Percentiles rank a stretch among this genome's conserved stretches.
Conservation (phyloP, 495 filamentous ascomycete species). For the Tuber umbilicatum region DNA sequence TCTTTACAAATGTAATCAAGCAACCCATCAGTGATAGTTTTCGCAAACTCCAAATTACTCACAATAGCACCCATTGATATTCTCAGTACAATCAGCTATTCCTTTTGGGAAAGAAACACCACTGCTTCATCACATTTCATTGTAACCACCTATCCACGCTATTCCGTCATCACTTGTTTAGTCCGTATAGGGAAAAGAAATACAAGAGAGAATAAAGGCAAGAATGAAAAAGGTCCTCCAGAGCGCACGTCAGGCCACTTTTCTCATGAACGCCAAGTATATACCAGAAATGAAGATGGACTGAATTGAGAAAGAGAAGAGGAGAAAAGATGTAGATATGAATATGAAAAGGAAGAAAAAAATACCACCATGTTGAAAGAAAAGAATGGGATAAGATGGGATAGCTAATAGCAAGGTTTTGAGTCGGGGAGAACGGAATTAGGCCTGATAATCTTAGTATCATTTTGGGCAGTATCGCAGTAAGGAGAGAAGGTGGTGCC, state of each 20-base stretch:
- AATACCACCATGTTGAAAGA: background rate
- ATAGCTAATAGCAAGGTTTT: background rate
- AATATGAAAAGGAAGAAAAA: background rate
- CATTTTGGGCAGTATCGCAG: background rate
- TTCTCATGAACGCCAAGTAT: slow-evolving; percentile 1
- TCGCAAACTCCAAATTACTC: background rate
- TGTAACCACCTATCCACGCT: background rate
- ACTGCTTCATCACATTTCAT: background rate
- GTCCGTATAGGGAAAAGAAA: background rate
- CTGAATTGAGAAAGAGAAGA: background rate
- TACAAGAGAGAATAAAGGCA: background rate
- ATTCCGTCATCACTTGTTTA: background rate
- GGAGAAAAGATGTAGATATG: background rate
- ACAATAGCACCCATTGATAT: background rate
- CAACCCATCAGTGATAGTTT: background rate
- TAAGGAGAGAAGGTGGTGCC: background rate
- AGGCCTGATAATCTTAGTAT: background rate
- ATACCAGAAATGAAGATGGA: slow-evolving; percentile 1
- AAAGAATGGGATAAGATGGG: background rate
- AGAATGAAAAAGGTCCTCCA: background rate
- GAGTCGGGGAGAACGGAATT: background rate
- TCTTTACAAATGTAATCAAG: background rate
- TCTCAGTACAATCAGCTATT: background rate
- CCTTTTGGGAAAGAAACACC: background rate
- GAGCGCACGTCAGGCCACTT: background rate